Evolutionary conservation across 163 green algal species (phyloP), one percentile per base, ranked within the genome.

Genomic region (Coccomyxa subellipsoidea): DNA sequence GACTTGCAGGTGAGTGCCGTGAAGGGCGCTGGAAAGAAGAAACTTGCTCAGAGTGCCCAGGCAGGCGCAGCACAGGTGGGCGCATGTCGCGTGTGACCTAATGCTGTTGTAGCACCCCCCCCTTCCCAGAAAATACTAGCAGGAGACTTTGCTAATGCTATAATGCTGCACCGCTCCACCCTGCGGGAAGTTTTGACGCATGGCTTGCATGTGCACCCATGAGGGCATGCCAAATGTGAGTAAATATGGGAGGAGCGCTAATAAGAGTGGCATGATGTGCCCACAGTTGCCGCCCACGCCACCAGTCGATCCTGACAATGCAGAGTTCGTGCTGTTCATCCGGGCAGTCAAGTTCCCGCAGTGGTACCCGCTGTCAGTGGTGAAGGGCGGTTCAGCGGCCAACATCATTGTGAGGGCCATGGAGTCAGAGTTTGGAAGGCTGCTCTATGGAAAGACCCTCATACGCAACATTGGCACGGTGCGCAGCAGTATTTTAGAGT

Each of bases 281-380:
- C 7, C 84, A 73, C 88, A 90, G 83, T 38, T 32, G 53, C 89
- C 90, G 0, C 91, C 91, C 10, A 89, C 86, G 0, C 94, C 94
- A 34, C 89, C 92, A 38, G 90, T 97, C 7, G 94, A 98, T 82
- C 92, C 92, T 10, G 91, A 96, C 32, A 97, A 98, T 81, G 91
- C 87, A 34, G 93, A 98, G 88, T 97, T 98, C 87, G 92, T 97
- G 25, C 83, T 98, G 66, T 98, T 98, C 79, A 84, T 95, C 25
- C 85, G 91, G 38, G 88, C 90, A 12, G 91, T 89, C 72, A 88
- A 88, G 87, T 84, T 95, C n/a, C 90, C 89, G 32, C 83, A 88
- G 76, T 98, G 94, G 94, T 84, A 93, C 15, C 93, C 93, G n/a
- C 80, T 97, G 40, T 93, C 75, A 35, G 85, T 98, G 5, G 87